A percentile compares a stretch with the other conserved stretches of the same genome.
phyloP scores from a whole-genome alignment of 2,329 filamentous ascomycete species.

The Truncatella angustata region DNA sequence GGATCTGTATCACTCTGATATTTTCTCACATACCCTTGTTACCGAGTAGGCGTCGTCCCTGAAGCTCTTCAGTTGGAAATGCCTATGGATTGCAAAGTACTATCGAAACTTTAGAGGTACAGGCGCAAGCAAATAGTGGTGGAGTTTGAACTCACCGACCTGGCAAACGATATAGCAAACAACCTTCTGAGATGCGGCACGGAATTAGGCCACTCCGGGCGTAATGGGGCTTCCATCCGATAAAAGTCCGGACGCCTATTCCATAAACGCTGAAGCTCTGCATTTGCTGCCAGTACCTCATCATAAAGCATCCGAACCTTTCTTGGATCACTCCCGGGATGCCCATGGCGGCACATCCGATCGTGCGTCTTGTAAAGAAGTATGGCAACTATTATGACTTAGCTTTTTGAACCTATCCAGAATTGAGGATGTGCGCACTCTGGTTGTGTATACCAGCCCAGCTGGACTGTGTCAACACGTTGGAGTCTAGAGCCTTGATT shows the following conservation, averaged over 20 bases:
- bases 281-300: not conserved
- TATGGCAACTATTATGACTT: not conserved
- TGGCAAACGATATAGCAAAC: constrained; percentile 3
- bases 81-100: not conserved
- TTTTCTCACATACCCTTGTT: not conserved
- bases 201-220: not conserved
- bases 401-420: not conserved
- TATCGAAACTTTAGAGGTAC: not conserved
- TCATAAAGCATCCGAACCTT: not conserved
- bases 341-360: not conserved
- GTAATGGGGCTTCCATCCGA: constrained; percentile 1
- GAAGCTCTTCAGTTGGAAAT: constrained; percentile 4
- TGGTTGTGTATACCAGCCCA: constrained; percentile 5
- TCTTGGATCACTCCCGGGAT: not conserved
- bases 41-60: not conserved
- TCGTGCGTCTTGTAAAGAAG: constrained; percentile 3
- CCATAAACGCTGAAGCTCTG: constrained; percentile 3
- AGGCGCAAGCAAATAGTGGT: no score
- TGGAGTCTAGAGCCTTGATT: not conserved
- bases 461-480: constrained; percentile 2
- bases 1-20: not conserved
- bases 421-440: not conserved
- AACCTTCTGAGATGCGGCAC: constrained; percentile 1
- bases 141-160: not conserved
- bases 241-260: not conserved